phyloP scores from a whole-genome alignment of 169 alveolate species.

The Plasmodium reichenowi region DNA sequence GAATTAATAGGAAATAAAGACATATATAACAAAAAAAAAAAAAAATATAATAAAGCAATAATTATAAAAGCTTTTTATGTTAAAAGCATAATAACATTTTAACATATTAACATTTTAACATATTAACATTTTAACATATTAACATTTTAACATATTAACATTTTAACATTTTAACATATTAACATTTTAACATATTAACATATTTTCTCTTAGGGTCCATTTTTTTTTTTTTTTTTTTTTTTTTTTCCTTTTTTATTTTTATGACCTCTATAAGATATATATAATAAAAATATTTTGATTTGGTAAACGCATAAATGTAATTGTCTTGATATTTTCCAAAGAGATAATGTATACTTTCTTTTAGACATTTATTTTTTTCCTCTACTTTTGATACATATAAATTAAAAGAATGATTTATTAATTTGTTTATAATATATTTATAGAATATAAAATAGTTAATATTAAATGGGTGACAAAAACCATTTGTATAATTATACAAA shows the following conservation, averaged over 20 bases:
- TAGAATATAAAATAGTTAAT: conserved; percentile 43
- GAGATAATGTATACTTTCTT: conserved; percentile 7
- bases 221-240: conserved; percentile 4
- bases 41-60: no score
- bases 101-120: no score
- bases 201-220: neutral
- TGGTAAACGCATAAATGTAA: conserved; percentile 47
- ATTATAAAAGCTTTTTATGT: no score
- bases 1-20: no score
- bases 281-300: conserved; percentile 58
- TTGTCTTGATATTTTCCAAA: conserved; percentile 28
- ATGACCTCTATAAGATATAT: conserved; percentile 29
- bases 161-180: no score
- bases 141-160: no score
- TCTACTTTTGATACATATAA: conserved; percentile 21
- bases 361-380: conserved; percentile 1
- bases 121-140: no score
- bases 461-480: neutral
- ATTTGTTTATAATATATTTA: conserved; percentile 43
- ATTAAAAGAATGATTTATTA: conserved; percentile 43
- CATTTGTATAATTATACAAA: neutral
- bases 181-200: no score
- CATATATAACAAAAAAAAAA: no score
- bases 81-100: no score
- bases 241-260: neutral